These are phyloP conservation scores for Aspergillus tanneri DNA, from an alignment of 2,329 filamentous ascomycete genomes.

Conservation along the genomic window DNA sequence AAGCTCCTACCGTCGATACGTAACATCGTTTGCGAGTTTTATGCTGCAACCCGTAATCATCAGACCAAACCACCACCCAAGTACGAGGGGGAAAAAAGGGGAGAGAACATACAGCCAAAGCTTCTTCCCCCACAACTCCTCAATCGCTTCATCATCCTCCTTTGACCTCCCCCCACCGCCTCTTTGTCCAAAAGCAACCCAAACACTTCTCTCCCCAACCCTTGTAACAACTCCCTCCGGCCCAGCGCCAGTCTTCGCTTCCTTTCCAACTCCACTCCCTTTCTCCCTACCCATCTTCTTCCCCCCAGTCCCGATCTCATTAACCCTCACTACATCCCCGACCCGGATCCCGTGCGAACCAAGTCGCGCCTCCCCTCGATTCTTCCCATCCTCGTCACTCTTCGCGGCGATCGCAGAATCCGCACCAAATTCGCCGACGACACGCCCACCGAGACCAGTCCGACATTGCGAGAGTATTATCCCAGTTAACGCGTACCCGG, in stretches of 20 bases:
- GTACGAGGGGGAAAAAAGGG: not conserved
- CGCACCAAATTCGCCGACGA: slow-evolving; percentile 72
- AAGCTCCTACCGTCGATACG: slow-evolving; percentile 56
- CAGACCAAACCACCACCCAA: not conserved
- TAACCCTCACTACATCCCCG: slow-evolving; percentile 49
- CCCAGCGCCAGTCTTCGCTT: slow-evolving; percentile 28
- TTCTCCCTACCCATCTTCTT: slow-evolving; percentile 33
- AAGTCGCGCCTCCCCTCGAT: slow-evolving; percentile 40
- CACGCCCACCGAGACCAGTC: slow-evolving; percentile 88
- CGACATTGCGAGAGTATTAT: slow-evolving; percentile 71
- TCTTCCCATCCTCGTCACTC: slow-evolving; percentile 27
- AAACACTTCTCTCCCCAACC: slow-evolving; percentile 43
- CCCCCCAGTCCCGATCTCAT: slow-evolving; percentile 32
- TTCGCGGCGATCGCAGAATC: slow-evolving; percentile 66
- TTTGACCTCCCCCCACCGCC: slow-evolving; percentile 35
- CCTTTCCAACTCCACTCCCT: slow-evolving; percentile 34
- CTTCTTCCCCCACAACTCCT: slow-evolving; percentile 55
- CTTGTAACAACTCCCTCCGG: slow-evolving; percentile 50
- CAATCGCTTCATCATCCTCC: slow-evolving; percentile 45
- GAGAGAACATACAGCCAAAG: slow-evolving; percentile 60
- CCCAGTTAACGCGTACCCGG: slow-evolving; percentile 42
- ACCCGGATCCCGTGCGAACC: slow-evolving; percentile 49
- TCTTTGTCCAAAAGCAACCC: slow-evolving; percentile 47
- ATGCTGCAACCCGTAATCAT: slow-evolving; percentile 47
- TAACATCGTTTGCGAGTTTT: slow-evolving; percentile 66